A percentile compares a stretch with the other conserved stretches of the same genome.
Evolutionary conservation across 345 rosid genomes (phyloP).

Genomic region (Schrenkiella parvula): DNA sequence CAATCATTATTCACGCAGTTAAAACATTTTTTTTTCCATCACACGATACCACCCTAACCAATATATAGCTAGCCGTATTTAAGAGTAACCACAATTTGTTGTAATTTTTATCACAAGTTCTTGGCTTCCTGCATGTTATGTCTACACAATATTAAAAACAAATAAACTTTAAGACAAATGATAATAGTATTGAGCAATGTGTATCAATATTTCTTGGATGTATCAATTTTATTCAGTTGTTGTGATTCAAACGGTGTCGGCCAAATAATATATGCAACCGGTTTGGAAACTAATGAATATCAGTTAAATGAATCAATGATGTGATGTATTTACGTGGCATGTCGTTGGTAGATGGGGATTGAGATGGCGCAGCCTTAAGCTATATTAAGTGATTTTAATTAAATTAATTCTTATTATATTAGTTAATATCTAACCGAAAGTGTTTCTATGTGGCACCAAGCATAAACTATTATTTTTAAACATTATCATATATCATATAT

Average conservation of each 20-base stretch:
- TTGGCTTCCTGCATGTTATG: neutral
- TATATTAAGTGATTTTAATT: constrained; percentile 15
- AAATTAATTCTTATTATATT: neutral
- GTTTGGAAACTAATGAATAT: neutral
- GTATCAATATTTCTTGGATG: neutral
- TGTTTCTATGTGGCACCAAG: constrained; percentile 24
- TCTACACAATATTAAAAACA: neutral
- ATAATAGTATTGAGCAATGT: too few relatives aligned
- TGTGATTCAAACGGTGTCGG: constrained; percentile 11
- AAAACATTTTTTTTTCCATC: neutral
- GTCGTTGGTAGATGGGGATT: constrained; percentile 21
- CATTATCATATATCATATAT: constrained; percentile 18
- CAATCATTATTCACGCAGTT: neutral
- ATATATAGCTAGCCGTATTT: neutral
- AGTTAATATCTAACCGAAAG: constrained; percentile 30
- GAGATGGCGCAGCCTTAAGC: constrained; percentile 25
- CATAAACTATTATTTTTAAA: neutral
- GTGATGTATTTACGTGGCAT: constrained; percentile 22
- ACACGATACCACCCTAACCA: neutral
- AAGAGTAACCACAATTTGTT: neutral
- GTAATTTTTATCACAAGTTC: neutral
- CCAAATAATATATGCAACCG: constrained; percentile 9
- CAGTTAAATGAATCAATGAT: neutral
- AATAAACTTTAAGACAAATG: too few relatives aligned
- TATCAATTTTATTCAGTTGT: neutral